Percentiles rank a stretch among this genome's conserved stretches.
These are phyloP conservation scores for Alternaria atra DNA, from an alignment of 2,329 filamentous ascomycete genomes.

Conservation along the genomic window DNA sequence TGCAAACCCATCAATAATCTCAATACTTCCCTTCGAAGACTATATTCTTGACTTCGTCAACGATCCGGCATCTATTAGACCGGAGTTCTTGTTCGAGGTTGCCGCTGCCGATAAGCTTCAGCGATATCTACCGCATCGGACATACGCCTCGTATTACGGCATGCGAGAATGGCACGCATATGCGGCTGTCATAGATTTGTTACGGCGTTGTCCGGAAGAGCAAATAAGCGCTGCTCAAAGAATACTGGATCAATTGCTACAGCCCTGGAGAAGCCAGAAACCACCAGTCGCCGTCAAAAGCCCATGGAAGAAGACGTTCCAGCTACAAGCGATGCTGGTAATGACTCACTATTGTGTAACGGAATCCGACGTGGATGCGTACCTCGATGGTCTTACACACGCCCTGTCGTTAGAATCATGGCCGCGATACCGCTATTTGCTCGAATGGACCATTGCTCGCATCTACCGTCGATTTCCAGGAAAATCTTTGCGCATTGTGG, in stretches of 20 bases:
- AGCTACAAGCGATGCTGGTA: constrained; percentile 58
- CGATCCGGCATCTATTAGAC: constrained; percentile 52
- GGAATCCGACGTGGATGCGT: constrained; percentile 36
- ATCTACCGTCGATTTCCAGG: constrained; percentile 50
- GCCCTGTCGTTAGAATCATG: constrained; percentile 57
- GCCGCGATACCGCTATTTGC: constrained; percentile 57
- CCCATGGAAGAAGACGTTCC: constrained; percentile 60
- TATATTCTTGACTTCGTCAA: constrained; percentile 53
- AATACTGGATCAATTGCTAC: constrained; percentile 49
- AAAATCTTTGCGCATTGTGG: constrained; percentile 46
- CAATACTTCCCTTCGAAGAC: constrained; percentile 50
- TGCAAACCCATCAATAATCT: constrained; percentile 36
- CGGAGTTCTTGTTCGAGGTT: constrained; percentile 58
- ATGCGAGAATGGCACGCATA: constrained; percentile 54
- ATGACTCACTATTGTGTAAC: constrained; percentile 51
- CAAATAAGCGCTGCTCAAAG: constrained; percentile 34
- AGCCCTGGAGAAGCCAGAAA: constrained; percentile 57
- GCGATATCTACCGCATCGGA: constrained; percentile 40
- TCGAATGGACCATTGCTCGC: constrained; percentile 60
- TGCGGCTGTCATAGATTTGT: constrained; percentile 56
- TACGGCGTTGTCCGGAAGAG: constrained; percentile 49
- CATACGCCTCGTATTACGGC: constrained; percentile 57
- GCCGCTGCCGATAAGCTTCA: constrained; percentile 48
- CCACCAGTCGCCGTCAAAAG: constrained; percentile 55
- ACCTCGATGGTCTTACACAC: constrained; percentile 52